phyloP scores from a whole-genome alignment of 2,329 filamentous ascomycete species.

The Stagonosporopsis cucurbitacearum region DNA sequence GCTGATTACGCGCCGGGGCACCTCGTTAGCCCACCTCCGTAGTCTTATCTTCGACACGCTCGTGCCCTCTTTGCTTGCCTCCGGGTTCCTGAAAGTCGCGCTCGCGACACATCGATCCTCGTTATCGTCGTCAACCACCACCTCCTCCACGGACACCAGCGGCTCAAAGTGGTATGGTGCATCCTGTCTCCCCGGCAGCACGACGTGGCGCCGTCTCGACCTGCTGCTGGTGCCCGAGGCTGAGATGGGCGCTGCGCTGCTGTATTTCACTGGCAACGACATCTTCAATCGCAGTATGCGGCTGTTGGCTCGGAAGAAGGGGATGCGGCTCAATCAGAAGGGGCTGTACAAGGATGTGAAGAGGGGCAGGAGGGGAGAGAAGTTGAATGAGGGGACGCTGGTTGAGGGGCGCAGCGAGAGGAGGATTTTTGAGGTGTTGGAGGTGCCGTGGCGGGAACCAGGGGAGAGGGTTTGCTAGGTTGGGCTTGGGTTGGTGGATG shows the following conservation, averaged over 20 bases:
- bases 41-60: constrained; percentile 68
- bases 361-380: constrained; percentile 63
- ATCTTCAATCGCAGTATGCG: constrained; percentile 91
- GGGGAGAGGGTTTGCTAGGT: constrained; percentile 44
- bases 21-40: constrained; percentile 61
- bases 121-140: no score
- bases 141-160: constrained; percentile 48
- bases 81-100: constrained; percentile 71
- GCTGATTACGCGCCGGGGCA: constrained; percentile 74
- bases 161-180: constrained; percentile 91
- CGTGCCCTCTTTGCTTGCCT: constrained; percentile 64
- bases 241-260: constrained; percentile 81
- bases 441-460: constrained; percentile 78
- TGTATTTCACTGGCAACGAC: constrained; percentile 97
- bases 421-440: constrained; percentile 80
- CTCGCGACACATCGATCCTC: constrained; percentile 66
- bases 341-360: constrained; percentile 78
- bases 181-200: constrained; percentile 68
- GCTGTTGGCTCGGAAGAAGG: constrained; percentile 77
- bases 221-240: constrained; percentile 80
- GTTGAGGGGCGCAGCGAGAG: constrained; percentile 78
- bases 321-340: constrained; percentile 83
- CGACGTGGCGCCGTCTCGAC: constrained; percentile 80
- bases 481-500: no score
- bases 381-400: constrained; percentile 70